Evolutionary conservation across 2,329 filamentous ascomycete species (phyloP).

Genomic region (Claviceps sp.): DNA sequence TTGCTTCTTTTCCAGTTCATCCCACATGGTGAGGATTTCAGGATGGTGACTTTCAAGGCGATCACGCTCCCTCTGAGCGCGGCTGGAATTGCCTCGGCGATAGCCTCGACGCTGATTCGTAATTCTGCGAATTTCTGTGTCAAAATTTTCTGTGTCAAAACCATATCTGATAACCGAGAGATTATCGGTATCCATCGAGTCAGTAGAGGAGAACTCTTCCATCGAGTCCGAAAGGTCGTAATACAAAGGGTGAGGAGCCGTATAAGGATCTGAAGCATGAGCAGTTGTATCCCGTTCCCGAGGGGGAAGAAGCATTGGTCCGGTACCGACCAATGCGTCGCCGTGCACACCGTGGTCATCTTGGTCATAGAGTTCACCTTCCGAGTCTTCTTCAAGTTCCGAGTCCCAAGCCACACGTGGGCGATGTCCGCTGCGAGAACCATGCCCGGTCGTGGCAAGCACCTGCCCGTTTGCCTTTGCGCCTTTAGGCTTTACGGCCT

Average conservation of each 20-base stretch:
- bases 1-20: conserved; percentile 53
- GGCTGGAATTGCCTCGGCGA: conserved; percentile 14
- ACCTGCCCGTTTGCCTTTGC: background rate
- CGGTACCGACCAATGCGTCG: background rate
- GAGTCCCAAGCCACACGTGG: background rate
- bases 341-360: no score
- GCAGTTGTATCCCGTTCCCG: no score
- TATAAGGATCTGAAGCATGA: no score
- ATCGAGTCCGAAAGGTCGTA: no score
- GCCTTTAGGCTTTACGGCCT: background rate
- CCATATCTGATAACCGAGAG: background rate
- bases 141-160: background rate
- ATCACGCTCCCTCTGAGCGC: conserved; percentile 36
- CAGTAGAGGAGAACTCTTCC: no score
- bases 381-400: background rate
- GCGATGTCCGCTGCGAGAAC: background rate
- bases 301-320: no score
- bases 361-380: no score
- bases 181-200: no score
- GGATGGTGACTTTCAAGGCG: conserved; percentile 69
- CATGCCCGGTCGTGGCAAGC: no score
- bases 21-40: conserved; percentile 73
- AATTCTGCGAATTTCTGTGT: conserved; percentile 9
- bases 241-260: no score
- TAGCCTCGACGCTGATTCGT: conserved; percentile 21